A percentile compares a stretch with the other conserved stretches of the same genome.
Conservation (phyloP, 768 basidiomycete species). For the Serendipita indica region DNA sequence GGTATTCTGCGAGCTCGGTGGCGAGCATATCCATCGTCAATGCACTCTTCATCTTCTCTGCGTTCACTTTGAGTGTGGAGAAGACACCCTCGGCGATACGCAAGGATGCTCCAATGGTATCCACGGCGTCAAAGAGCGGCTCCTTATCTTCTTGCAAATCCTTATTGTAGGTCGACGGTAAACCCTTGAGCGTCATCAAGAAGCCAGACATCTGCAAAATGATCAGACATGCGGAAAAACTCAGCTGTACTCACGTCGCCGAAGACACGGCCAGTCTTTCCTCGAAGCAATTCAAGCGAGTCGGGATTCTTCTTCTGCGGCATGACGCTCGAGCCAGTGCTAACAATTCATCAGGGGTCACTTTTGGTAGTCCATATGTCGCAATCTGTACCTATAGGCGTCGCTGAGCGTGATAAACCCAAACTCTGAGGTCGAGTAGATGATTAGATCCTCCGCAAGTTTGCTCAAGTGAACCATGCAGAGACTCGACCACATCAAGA, state of each 20-base stretch:
- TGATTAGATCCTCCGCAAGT: conserved; percentile 88
- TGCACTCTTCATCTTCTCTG: conserved; percentile 76
- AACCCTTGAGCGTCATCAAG: conserved; percentile 90
- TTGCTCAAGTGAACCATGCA: conserved; percentile 89
- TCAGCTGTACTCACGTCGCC: conserved; percentile 48
- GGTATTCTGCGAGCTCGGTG: conserved; percentile 96
- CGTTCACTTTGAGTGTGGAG: conserved; percentile 76
- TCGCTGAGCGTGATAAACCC: conserved; percentile 93
- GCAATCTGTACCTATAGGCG: conserved; percentile 98
- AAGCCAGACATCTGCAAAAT: conserved; percentile 81
- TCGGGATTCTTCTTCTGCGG: conserved; percentile 99
- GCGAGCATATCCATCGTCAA: conserved; percentile 96
- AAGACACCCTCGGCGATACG: conserved; percentile 92
- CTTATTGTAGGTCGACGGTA: conserved; percentile 99
- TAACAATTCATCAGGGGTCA: conserved; percentile 24
- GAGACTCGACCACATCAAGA: conserved; percentile 90
- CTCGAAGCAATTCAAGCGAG: conserved; percentile 85
- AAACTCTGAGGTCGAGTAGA: conserved; percentile 95
- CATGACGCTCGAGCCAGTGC: conserved; percentile 99
- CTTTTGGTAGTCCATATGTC: no score
- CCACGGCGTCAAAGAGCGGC: conserved; percentile 85
- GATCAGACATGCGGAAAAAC: neutral
- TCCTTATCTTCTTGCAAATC: conserved; percentile 99
- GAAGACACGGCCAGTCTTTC: conserved; percentile 89
- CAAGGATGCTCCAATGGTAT: conserved; percentile 75